Evolutionary conservation across 441 rosid species (phyloP), one percentile per base, ranked within the genome.

Genomic region (Populus trichocarpa): DNA sequence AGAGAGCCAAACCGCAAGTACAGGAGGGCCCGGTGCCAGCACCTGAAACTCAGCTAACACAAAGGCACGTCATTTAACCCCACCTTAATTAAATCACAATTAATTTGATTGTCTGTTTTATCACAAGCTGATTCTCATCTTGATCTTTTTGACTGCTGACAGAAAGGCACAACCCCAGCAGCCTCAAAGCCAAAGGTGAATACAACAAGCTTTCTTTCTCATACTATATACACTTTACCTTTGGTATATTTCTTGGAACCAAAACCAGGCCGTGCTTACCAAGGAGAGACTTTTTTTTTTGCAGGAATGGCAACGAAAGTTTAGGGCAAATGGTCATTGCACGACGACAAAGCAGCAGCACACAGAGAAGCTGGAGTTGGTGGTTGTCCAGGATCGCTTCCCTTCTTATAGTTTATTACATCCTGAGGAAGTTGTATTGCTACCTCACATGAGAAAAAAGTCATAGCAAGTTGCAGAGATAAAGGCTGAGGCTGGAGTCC

Each of bases 381-480:
- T 72, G 75, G 80, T 70, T 82, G 82, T 66, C 70, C 67, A 72
- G 67, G 18, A 25, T 90, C 35, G 74, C 79, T 64, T 72, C 77
- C 78, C 75, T 87, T 46, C 67, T 84, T 73, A 46, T 84, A 22
- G 23, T 81, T 2, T 88, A 84, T 77, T 90, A 76, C 77, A 59
- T 82, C 76, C 71, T 86, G n/a, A 82, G 53, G 84, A 86, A 78
- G 81, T 67, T 85, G 75, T 82, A 87, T 73, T 69, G 72, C 40
- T 40, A 57, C 20, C n/a, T 78, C 65, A 23, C 26, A 16, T 14
- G 22, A 16, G 40, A 66, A 63, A 64, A 74, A 9, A 40, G 50
- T 69, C 66, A 40, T 18, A 11, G 3, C 14, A 4, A 65, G 69
- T 22, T 12, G 69, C 26, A 28, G 69, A 22, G 16, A 28, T 26